Evolutionary conservation across 2,329 filamentous ascomycete species (phyloP).

Genomic region (Colletotrichum sp.): DNA sequence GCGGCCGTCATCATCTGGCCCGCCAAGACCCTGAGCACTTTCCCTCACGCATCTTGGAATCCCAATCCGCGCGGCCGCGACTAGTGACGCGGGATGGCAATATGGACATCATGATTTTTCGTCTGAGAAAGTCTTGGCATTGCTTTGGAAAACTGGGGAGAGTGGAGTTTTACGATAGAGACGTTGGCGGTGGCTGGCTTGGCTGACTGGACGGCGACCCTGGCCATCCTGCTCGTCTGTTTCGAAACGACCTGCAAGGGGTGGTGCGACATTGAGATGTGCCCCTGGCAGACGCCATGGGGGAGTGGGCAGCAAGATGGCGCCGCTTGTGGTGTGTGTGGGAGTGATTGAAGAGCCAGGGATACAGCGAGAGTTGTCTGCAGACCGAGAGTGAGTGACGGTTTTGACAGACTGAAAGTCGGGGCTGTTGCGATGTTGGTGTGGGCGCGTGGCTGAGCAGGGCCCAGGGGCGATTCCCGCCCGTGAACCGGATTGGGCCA

Average conservation of each 20-base stretch:
- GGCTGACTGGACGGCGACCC: background rate
- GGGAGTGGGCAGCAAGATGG: background rate
- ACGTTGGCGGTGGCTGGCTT: slow-evolving; percentile 6
- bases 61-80: background rate
- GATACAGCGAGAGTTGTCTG: background rate
- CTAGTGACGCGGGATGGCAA: background rate
- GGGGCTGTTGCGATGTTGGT: background rate
- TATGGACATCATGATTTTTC: background rate
- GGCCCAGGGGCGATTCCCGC: background rate
- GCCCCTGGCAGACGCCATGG: background rate
- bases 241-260: slow-evolving; percentile 17
- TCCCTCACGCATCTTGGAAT: background rate
- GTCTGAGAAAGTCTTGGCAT: slow-evolving; percentile 12
- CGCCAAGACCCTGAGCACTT: background rate
- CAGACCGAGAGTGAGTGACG: background rate
- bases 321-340: background rate
- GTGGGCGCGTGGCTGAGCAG: slow-evolving; percentile 3
- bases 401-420: background rate
- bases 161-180: background rate
- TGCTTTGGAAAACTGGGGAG: slow-evolving; percentile 15
- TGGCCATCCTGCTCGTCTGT: background rate
- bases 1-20: background rate
- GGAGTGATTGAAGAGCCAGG: background rate
- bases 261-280: background rate
- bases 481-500: background rate